phyloP scores from a whole-genome alignment of 73 alveolate species.

The Tetrahymena thermophila region DNA sequence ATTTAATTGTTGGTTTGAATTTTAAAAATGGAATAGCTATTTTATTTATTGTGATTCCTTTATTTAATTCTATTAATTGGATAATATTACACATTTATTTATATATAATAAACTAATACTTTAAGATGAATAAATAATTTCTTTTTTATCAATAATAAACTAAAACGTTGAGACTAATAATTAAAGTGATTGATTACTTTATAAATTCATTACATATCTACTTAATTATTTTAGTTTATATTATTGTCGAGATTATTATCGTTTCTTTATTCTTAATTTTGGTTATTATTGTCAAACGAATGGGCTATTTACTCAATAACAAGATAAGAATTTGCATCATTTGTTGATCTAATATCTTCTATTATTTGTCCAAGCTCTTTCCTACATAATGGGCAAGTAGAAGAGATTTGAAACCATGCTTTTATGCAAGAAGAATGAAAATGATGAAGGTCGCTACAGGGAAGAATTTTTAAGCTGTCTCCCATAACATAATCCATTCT shows the following conservation, averaged over 20 bases:
- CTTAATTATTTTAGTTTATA: too few species aligned
- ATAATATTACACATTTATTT: too few species aligned
- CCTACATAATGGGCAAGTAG: constrained; percentile 31
- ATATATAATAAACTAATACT: too few species aligned
- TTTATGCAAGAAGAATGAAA: constrained; percentile 12
- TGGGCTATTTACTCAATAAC: not conserved
- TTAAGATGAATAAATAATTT: too few species aligned
- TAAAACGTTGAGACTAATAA: too few species aligned
- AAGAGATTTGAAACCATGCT: constrained; percentile 10
- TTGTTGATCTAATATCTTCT: not conserved
- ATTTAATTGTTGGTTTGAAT: too few species aligned
- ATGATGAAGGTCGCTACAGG: constrained; percentile 2
- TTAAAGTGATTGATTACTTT: too few species aligned
- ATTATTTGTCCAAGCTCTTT: not conserved
- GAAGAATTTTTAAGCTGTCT: not conserved
- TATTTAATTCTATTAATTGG: too few species aligned
- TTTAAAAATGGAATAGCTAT: too few species aligned
- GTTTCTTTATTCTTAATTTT: not conserved
- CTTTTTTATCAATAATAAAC: too few species aligned
- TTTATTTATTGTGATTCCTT: too few species aligned
- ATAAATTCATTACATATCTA: not conserved
- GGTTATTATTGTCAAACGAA: not conserved
- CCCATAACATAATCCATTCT: constrained; percentile 1
- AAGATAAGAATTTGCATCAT: not conserved
- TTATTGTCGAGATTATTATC: not conserved